Percentiles rank a stretch among this genome's conserved stretches.
Evolutionary conservation across 2,329 filamentous ascomycete genomes (phyloP).

Genomic region (Emydomyces testavorans): DNA sequence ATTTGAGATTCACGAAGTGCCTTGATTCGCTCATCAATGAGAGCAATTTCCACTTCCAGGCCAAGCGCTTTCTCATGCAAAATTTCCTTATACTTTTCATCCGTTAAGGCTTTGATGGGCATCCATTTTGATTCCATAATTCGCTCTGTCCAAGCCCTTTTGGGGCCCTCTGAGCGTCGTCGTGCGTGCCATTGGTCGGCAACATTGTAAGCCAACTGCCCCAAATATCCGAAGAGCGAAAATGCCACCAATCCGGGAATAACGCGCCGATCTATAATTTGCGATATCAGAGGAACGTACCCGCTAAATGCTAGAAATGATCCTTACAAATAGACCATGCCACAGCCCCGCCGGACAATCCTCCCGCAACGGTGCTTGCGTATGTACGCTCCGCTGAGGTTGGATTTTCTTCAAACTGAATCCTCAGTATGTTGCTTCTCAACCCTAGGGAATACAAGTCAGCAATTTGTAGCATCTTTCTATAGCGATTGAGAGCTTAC

Average conservation of each 20-base stretch:
- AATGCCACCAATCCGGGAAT: slow-evolving; percentile 51
- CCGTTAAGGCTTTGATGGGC: slow-evolving; percentile 57
- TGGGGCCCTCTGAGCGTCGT: slow-evolving; percentile 25
- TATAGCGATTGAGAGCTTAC: slow-evolving; percentile 37
- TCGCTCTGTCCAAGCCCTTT: slow-evolving; percentile 38
- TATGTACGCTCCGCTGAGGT: slow-evolving; percentile 49
- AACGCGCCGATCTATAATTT: slow-evolving; percentile 44
- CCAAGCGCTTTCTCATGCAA: slow-evolving; percentile 59
- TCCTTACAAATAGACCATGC: slow-evolving; percentile 47
- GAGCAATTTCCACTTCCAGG: slow-evolving; percentile 63
- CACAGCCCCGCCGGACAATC: slow-evolving; percentile 48
- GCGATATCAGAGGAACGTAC: slow-evolving; percentile 11
- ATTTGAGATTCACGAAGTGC: slow-evolving; percentile 31
- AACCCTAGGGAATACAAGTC: slow-evolving; percentile 35
- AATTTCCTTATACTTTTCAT: slow-evolving; percentile 61
- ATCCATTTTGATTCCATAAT: slow-evolving; percentile 55
- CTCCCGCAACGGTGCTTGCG: slow-evolving; percentile 60
- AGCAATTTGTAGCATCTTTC: too few relatives aligned
- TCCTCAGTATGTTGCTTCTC: slow-evolving; percentile 36
- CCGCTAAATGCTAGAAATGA: slow-evolving; percentile 12
- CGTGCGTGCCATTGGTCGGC: slow-evolving; percentile 39
- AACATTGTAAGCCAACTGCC: slow-evolving; percentile 46
- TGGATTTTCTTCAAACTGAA: slow-evolving; percentile 42
- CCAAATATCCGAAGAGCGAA: slow-evolving; percentile 45
- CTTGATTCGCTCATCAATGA: slow-evolving; percentile 65